Evolutionary conservation across 306 rosid species (phyloP).

Genomic region (Heteromeles arbutifolia): DNA sequence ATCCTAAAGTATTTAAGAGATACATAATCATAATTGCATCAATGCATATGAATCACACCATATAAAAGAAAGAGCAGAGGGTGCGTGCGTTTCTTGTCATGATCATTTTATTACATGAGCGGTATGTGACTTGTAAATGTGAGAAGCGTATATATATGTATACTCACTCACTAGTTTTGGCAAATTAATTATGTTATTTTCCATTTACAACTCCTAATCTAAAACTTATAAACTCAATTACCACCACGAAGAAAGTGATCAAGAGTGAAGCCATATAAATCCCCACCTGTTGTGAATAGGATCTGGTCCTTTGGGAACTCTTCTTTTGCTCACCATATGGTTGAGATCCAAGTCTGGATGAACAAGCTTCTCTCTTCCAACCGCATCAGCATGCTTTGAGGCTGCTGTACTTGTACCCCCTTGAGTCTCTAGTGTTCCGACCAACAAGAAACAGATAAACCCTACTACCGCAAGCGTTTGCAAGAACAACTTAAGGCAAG

Average conservation of each 20-base stretch:
- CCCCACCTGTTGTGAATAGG: slow-evolving; percentile 91
- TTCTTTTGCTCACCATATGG: slow-evolving; percentile 67
- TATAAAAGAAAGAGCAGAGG: not conserved
- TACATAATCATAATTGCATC: not conserved
- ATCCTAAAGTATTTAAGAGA: not conserved
- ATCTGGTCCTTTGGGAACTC: slow-evolving; percentile 92
- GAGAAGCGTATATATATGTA: not conserved
- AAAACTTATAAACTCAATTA: not conserved
- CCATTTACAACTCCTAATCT: not conserved
- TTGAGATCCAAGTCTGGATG: slow-evolving; percentile 52
- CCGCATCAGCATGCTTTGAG: slow-evolving; percentile 14
- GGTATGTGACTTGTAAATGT: not conserved
- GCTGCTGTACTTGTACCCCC: slow-evolving; percentile 20
- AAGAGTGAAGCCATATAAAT: not conserved
- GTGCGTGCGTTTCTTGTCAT: not conserved
- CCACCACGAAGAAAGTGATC: not conserved
- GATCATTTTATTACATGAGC: not conserved
- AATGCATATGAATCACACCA: not conserved
- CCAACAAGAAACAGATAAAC: slow-evolving; percentile 46
- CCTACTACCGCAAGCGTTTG: slow-evolving; percentile 40
- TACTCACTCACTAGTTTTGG: not conserved
- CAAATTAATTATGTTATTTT: not conserved
- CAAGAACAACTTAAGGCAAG: slow-evolving; percentile 32
- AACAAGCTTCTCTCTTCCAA: slow-evolving; percentile 27
- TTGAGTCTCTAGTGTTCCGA: slow-evolving; percentile 27